A percentile compares a stretch with the other conserved stretches of the same genome.
phyloP scores from a whole-genome alignment of 768 basidiomycete species.

The Rhizopogon roseolus region DNA sequence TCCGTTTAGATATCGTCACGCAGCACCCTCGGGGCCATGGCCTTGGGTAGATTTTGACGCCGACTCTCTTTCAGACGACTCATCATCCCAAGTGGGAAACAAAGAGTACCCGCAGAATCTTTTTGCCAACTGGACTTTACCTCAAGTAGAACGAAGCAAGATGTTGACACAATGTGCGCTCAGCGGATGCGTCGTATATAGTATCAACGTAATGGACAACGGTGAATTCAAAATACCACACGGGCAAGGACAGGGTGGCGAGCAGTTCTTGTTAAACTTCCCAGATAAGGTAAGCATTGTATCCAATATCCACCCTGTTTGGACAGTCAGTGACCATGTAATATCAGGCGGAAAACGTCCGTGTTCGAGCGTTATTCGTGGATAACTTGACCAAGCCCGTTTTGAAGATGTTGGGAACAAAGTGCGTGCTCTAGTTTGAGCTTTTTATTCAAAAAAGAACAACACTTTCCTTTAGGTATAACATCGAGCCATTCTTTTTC shows the following conservation, averaged over 20 bases:
- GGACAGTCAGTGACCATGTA: background rate
- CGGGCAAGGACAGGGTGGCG: background rate
- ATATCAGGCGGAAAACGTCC: conserved; percentile 28
- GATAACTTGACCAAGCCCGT: conserved; percentile 8
- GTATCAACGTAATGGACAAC: background rate
- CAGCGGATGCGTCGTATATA: background rate
- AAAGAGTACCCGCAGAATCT: conserved; percentile 42
- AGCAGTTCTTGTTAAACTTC: conserved; percentile 24
- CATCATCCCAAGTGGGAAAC: background rate
- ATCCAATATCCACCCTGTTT: too few species aligned
- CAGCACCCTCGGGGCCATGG: conserved; percentile 36
- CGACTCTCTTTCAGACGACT: conserved; percentile 11
- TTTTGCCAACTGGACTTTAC: conserved; percentile 52
- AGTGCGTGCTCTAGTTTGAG: conserved; percentile 10
- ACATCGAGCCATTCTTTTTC: conserved; percentile 34
- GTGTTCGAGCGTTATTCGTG: background rate
- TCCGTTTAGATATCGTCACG: conserved; percentile 28
- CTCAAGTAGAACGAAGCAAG: conserved; percentile 32
- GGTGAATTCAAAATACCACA: conserved; percentile 12
- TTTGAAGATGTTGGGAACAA: conserved; percentile 31
- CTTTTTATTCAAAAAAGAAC: background rate
- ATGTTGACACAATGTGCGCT: conserved; percentile 17
- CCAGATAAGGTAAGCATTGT: conserved; percentile 14
- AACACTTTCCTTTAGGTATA: conserved; percentile 17
- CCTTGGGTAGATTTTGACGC: conserved; percentile 35